Base-by-base conservation (phyloP, 805 yeast species). In the Cyberlindnera amylophila region DNA sequence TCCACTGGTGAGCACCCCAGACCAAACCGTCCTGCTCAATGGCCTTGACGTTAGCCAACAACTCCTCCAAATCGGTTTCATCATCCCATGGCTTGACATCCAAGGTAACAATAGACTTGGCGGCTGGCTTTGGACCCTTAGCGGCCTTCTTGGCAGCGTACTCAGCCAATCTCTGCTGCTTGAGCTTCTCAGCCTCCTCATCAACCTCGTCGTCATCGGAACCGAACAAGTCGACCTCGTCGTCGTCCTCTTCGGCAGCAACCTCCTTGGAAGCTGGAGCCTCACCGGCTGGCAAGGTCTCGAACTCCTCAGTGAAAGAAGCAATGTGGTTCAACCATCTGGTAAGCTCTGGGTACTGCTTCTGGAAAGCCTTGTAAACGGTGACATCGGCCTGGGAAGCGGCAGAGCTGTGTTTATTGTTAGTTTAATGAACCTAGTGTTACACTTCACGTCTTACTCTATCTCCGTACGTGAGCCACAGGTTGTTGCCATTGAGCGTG, bases 41-140 rank as follows among this genome's bases (percentile, higher is more conserved):
- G 59, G 77, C 65, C 81, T 88, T 90, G 65, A 89, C 96, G 72
- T 81, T 79, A 52, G 84, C 90, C 59, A 87, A 71, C 74, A 93
- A 67, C 71, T 82, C 83, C 52, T 93, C 95, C 67, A 93, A 78
- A 67, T 91, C 83, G 60, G 99, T 93, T 80, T 93, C 98, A 66
- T 93, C 99, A 73, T 93, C 99, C 99, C 99, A 93, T 75, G 97
- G 98, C 83, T 93, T 93, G 62, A 93, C 95, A 62, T 93, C 99
- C 62, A 93, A 66, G 64, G 99, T 91, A 65, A 93, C 96, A 58
- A 89, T 75, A 50, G 97, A 87, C 80, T 93, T 93, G 66, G 99
- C 97, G 72, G 96, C 96, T 64, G 98, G 89, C 81, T 89, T 89
- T 63, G 98, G 88, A 68, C 95, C 95, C 77, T 86, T 86, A 59